Evolutionary conservation across 2,329 filamentous ascomycete genomes (phyloP).

Genomic region (Verticillium isaacii): DNA sequence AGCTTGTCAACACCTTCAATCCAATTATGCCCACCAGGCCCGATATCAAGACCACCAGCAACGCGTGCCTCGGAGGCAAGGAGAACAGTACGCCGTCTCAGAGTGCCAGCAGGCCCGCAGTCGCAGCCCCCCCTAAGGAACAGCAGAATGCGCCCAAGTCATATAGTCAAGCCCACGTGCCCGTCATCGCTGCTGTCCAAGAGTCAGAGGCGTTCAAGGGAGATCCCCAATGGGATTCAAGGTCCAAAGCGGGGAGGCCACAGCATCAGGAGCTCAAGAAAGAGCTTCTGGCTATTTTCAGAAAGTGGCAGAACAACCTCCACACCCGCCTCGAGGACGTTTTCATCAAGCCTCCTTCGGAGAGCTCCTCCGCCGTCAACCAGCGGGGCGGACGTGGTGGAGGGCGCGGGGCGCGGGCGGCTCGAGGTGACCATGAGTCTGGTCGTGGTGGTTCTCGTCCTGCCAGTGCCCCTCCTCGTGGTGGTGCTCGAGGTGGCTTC

Average conservation of each 20-base stretch:
- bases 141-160: conserved; percentile 13
- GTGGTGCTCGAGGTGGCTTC: conserved; percentile 8
- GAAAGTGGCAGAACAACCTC: conserved; percentile 73
- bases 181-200: conserved; percentile 23
- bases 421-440: conserved; percentile 8
- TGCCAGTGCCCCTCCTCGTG: conserved; percentile 8
- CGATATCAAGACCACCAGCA: background rate
- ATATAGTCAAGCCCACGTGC: conserved; percentile 20
- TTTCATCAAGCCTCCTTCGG: conserved; percentile 39
- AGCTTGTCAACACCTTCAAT: conserved; percentile 32
- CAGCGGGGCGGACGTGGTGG: conserved; percentile 22
- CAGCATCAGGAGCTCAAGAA: conserved; percentile 54
- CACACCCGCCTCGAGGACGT: conserved; percentile 68
- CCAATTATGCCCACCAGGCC: background rate
- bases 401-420: conserved; percentile 9
- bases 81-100: conserved; percentile 11
- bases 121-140: conserved; percentile 2
- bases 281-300: conserved; percentile 66
- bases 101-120: conserved; percentile 3
- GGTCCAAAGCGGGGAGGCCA: background rate
- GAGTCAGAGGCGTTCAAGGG: conserved; percentile 21
- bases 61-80: conserved; percentile 9
- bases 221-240: background rate
- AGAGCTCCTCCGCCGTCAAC: conserved; percentile 5
- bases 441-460: conserved; percentile 7